A percentile compares a stretch with the other conserved stretches of the same genome.
phyloP scores from a whole-genome alignment of 2,329 filamentous ascomycete species.

The Colletotrichum sp. region DNA sequence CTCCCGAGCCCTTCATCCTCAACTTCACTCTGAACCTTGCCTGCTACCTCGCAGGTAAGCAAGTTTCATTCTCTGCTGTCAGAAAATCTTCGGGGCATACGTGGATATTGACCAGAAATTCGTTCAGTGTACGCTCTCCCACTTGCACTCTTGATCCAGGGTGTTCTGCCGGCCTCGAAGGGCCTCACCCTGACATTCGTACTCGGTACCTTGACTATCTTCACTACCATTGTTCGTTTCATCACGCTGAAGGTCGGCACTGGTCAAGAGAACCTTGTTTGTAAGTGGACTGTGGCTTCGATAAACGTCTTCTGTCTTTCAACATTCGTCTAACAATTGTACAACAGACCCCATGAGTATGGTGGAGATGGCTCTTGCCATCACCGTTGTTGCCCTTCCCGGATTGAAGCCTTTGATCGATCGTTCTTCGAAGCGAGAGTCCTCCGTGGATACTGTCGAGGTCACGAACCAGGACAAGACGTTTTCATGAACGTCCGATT shows the following conservation, averaged over 20 bases:
- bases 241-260: constrained; percentile 26
- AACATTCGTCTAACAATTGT: background rate
- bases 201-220: constrained; percentile 28
- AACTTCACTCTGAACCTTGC: constrained; percentile 38
- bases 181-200: constrained; percentile 26
- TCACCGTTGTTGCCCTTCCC: constrained; percentile 25
- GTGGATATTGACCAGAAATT: background rate
- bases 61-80: no score
- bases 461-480: constrained; percentile 8
- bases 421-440: background rate
- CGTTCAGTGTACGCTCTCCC: constrained; percentile 33
- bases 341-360: constrained; percentile 24
- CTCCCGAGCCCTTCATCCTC: constrained; percentile 35
- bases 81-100: background rate
- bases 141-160: constrained; percentile 31
- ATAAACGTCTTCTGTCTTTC: fast-evolving
- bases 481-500: background rate
- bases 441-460: constrained; percentile 10
- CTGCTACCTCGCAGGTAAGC: constrained; percentile 33
- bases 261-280: constrained; percentile 29
- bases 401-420: constrained; percentile 26
- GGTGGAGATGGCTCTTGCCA: constrained; percentile 26
- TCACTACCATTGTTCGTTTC: constrained; percentile 29
- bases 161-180: constrained; percentile 23
- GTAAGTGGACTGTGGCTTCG: constrained; percentile 13